A percentile compares a stretch with the other conserved stretches of the same genome.
Evolutionary conservation across 805 yeast genomes (phyloP).

Genomic region (Saccharomycopsis microspora): DNA sequence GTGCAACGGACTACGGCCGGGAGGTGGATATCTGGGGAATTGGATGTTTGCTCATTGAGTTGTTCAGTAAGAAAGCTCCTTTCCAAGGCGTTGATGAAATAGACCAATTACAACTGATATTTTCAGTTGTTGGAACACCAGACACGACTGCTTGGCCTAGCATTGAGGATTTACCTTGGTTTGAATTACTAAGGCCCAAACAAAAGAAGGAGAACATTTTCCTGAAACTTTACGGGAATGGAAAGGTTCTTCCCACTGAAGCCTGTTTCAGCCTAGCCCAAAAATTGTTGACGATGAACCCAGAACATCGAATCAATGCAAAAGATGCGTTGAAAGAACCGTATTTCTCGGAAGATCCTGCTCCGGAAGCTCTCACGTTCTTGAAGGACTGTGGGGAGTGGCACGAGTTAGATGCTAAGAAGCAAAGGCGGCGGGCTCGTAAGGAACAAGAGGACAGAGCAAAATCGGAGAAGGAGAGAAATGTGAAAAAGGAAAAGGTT

Average conservation of each 20-base stretch:
- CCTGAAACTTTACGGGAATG: slow-evolving; percentile 21
- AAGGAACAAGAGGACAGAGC: slow-evolving; percentile 14
- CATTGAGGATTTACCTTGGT: slow-evolving; percentile 82
- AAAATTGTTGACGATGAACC: slow-evolving; percentile 56
- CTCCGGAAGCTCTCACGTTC: slow-evolving; percentile 45
- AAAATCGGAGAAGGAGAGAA: not conserved
- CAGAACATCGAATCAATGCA: slow-evolving; percentile 56
- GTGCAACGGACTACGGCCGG: slow-evolving; percentile 80
- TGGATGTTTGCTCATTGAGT: slow-evolving; percentile 81
- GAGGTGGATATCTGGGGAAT: slow-evolving; percentile 97
- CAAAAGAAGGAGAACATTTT: slow-evolving; percentile 25
- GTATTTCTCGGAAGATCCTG: slow-evolving; percentile 64
- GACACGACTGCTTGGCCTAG: slow-evolving; percentile 63
- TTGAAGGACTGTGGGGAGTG: slow-evolving; percentile 67
- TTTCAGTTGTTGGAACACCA: slow-evolving; percentile 83
- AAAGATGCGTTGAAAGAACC: slow-evolving; percentile 54
- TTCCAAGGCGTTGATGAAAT: slow-evolving; percentile 88
- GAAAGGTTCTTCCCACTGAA: slow-evolving; percentile 30
- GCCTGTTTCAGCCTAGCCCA: slow-evolving; percentile 55
- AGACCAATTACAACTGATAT: slow-evolving; percentile 68
- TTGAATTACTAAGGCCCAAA: slow-evolving; percentile 63
- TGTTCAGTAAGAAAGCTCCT: slow-evolving; percentile 61
- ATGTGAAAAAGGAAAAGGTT: no score
- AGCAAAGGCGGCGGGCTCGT: slow-evolving; percentile 43
- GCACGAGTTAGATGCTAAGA: slow-evolving; percentile 95